Conservation (phyloP, 352 stramenopile species). For the Thraustotheca clavata region DNA sequence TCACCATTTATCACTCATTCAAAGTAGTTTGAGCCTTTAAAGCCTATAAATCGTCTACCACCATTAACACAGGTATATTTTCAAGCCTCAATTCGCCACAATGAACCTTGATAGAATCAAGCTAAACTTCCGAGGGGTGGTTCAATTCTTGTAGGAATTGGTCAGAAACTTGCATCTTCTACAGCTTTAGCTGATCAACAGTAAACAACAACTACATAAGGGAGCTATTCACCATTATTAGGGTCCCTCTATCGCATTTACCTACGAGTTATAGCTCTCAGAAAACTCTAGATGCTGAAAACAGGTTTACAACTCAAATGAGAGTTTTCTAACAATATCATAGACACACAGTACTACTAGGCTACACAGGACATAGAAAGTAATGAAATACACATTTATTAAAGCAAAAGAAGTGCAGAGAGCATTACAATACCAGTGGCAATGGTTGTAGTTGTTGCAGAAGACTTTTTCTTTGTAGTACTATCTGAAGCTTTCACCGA, state of each 20-base stretch:
- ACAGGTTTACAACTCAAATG: constrained; percentile 39
- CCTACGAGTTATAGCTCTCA: constrained; percentile 40
- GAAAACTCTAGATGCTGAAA: constrained; percentile 56
- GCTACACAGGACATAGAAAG: constrained; percentile 16
- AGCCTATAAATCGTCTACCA: too few relatives aligned
- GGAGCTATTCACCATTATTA: constrained; percentile 11
- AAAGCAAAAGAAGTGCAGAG: too few relatives aligned
- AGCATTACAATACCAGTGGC: too few relatives aligned
- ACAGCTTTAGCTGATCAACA: constrained; percentile 33
- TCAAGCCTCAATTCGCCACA: too few relatives aligned
- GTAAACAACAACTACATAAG: constrained; percentile 27
- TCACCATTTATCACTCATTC: too few relatives aligned
- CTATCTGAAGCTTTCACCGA: too few relatives aligned
- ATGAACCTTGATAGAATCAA: too few relatives aligned
- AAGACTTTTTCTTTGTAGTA: too few relatives aligned
- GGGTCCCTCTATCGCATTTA: constrained; percentile 41
- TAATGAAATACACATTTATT: too few relatives aligned
- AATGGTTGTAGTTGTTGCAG: too few relatives aligned
- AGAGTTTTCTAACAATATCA: not conserved
- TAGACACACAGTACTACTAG: constrained; percentile 18
- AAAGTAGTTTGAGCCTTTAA: too few relatives aligned
- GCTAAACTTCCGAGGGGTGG: constrained; percentile 29
- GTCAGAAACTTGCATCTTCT: constrained; percentile 50
- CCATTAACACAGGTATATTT: too few relatives aligned
- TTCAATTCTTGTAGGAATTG: constrained; percentile 67